Percentiles rank a stretch among this genome's conserved stretches.
Evolutionary conservation across 805 yeast genomes (phyloP).

Genomic region (Helenozyma rhizophorensis): DNA sequence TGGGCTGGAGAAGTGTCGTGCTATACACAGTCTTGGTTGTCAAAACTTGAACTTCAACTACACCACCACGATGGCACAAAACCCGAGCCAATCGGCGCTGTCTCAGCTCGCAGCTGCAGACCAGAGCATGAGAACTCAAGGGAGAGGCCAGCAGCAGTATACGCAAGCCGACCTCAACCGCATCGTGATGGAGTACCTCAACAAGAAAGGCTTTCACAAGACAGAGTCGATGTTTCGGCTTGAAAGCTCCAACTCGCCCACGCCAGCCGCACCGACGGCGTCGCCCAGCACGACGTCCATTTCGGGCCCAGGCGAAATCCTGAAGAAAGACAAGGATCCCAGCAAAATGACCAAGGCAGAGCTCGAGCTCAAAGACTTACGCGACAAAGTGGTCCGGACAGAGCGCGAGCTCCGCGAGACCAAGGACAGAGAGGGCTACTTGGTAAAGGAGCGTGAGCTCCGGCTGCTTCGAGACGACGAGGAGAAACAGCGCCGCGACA

Average conservation of each 20-base stretch:
- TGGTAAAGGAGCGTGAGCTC: slow-evolving; percentile 38
- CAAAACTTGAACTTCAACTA: too few relatives aligned
- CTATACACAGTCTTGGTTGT: too few relatives aligned
- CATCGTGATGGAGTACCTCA: slow-evolving; percentile 87
- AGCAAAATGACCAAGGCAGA: slow-evolving; percentile 25
- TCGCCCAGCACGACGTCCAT: slow-evolving; percentile 39
- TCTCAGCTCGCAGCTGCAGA: slow-evolving; percentile 4
- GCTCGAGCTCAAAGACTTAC: slow-evolving; percentile 32
- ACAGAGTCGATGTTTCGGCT: slow-evolving; percentile 93
- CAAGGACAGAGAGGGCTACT: slow-evolving; percentile 33
- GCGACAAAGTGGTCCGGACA: slow-evolving; percentile 28
- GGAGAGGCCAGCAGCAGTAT: slow-evolving; percentile 37
- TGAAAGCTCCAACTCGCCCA: slow-evolving; percentile 66
- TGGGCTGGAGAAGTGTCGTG: too few relatives aligned
- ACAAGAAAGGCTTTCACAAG: slow-evolving; percentile 88
- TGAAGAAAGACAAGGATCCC: slow-evolving; percentile 16
- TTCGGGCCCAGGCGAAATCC: slow-evolving; percentile 32
- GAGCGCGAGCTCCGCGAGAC: slow-evolving; percentile 37
- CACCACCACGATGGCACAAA: slow-evolving; percentile 6
- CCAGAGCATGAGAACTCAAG: background rate
- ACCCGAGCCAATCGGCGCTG: slow-evolving; percentile 1
- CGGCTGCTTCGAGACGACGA: slow-evolving; percentile 38
- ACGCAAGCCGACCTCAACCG: slow-evolving; percentile 87
- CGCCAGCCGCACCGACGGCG: slow-evolving; percentile 48
- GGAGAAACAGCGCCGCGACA: slow-evolving; percentile 42